Conservation (phyloP, 208 protist species). For the Sergeia podlipaevii region DNA sequence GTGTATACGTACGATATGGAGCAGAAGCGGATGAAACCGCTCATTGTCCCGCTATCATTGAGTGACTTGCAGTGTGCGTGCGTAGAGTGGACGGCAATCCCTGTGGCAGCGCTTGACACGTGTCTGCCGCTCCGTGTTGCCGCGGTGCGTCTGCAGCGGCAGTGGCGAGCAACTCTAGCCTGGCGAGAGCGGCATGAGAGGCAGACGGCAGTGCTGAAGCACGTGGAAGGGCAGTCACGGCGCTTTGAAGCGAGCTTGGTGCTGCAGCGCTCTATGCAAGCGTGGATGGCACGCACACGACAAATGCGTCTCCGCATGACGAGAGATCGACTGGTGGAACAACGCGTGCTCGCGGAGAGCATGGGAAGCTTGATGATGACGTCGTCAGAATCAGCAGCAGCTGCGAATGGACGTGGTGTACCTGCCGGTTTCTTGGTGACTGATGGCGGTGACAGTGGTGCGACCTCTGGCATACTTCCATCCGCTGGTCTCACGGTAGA, state of each 20-base stretch:
- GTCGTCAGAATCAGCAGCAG: neutral
- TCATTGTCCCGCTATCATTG: neutral
- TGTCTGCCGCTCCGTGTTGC: conserved; percentile 29
- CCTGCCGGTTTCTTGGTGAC: no score
- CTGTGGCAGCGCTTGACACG: conserved; percentile 4
- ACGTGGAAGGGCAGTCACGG: conserved; percentile 2
- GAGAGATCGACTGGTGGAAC: neutral
- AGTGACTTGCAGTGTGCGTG: neutral
- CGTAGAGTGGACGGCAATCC: conserved; percentile 8
- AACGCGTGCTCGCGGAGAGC: conserved; percentile 16
- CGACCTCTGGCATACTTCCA: no score
- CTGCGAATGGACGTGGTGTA: neutral
- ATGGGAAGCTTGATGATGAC: no score
- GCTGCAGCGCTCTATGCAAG: conserved; percentile 31
- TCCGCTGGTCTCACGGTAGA: no score
- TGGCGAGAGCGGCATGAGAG: conserved; percentile 1
- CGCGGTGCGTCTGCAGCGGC: conserved; percentile 31
- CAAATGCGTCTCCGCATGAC: neutral
- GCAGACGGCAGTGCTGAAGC: neutral
- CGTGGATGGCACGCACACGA: conserved; percentile 10
- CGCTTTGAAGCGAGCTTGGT: conserved; percentile 19
- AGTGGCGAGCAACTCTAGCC: conserved; percentile 24
- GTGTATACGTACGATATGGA: neutral
- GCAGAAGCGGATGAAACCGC: neutral
- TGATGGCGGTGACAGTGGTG: no score